Evolutionary conservation across 2,329 filamentous ascomycete species (phyloP).

Genomic region (Fusarium praegraminearum): DNA sequence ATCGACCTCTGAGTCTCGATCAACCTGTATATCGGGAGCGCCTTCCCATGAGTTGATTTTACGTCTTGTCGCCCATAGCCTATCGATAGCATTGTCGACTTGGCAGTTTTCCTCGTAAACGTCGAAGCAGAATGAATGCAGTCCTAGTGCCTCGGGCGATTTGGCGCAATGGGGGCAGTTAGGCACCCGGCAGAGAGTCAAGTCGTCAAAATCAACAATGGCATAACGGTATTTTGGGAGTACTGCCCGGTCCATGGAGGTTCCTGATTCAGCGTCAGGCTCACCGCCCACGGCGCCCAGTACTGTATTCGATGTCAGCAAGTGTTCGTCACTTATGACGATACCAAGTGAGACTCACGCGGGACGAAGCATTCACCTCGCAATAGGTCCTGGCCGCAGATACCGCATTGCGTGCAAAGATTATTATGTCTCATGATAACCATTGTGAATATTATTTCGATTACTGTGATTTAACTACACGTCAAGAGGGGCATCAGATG

Average conservation of each 20-base stretch:
- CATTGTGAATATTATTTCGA: neutral
- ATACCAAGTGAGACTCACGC: neutral
- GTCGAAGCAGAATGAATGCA: slow-evolving; percentile 5
- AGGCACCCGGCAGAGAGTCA: neutral
- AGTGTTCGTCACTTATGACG: fast-evolving
- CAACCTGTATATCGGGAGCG: slow-evolving; percentile 10
- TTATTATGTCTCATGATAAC: neutral
- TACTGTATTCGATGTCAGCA: slow-evolving; percentile 1
- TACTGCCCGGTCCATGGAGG: neutral
- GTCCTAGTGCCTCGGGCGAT: neutral
- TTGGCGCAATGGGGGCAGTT: slow-evolving; percentile 12
- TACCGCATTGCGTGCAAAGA: slow-evolving; percentile 14
- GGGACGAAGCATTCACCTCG: slow-evolving; percentile 1
- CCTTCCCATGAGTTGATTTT: slow-evolving; percentile 11
- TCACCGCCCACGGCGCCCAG: neutral
- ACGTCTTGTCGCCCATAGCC: slow-evolving; percentile 11
- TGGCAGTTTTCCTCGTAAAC: slow-evolving; percentile 9
- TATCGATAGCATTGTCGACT: neutral
- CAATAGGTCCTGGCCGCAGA: slow-evolving; percentile 1
- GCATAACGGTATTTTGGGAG: neutral
- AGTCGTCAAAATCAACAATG: neutral
- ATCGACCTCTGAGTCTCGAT: neutral
- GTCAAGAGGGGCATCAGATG: slow-evolving; percentile 2
- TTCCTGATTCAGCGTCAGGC: neutral
- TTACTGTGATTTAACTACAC: neutral